A percentile compares a stretch with the other conserved stretches of the same genome.
These are phyloP conservation scores for Ophiostoma triangulosporum DNA, from an alignment of 2,329 filamentous ascomycete genomes.

Conservation along the genomic window DNA sequence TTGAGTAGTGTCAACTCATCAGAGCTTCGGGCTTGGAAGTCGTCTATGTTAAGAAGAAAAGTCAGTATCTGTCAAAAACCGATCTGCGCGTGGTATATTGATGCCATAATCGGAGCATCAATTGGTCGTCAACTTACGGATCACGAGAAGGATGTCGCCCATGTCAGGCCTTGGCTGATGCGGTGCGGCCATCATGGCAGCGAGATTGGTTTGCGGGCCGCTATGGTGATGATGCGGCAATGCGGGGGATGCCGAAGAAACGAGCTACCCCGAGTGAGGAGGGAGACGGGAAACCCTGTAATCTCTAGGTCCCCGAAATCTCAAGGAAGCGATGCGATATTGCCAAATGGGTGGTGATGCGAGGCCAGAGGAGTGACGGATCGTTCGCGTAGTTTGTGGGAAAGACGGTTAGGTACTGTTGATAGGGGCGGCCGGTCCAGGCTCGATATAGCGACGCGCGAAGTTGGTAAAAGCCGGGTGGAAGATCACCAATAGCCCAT, in stretches of 20 bases:
- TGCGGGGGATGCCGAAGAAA: not conserved
- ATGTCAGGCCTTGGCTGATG: conserved; percentile 37
- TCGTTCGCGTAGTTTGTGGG: not conserved
- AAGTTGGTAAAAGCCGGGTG: conserved; percentile 4
- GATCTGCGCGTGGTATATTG: not conserved
- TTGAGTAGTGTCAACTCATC: conserved; percentile 85
- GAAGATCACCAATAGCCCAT: not conserved
- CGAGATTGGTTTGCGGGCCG: not conserved
- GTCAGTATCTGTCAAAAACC: not conserved
- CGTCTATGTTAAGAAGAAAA: conserved; percentile 47
- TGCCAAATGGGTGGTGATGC: not conserved
- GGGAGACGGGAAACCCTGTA: not conserved
- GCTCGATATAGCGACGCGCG: not conserved
- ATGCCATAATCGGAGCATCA: not conserved
- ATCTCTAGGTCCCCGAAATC: not conserved
- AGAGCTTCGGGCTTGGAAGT: conserved; percentile 80
- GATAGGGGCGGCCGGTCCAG: not conserved
- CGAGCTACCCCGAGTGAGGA: not conserved
- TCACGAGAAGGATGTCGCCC: conserved; percentile 56
- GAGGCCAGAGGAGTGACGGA: not conserved
- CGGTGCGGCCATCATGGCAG: conserved; percentile 20
- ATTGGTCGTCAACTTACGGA: conserved; percentile 42
- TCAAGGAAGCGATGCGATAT: not conserved
- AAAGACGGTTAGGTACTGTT: not conserved
- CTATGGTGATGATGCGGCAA: not conserved